Evolutionary conservation across 2,329 filamentous ascomycete genomes (phyloP), one percentile per base, ranked within the genome.

Genomic region (Exophiala spinifera): DNA sequence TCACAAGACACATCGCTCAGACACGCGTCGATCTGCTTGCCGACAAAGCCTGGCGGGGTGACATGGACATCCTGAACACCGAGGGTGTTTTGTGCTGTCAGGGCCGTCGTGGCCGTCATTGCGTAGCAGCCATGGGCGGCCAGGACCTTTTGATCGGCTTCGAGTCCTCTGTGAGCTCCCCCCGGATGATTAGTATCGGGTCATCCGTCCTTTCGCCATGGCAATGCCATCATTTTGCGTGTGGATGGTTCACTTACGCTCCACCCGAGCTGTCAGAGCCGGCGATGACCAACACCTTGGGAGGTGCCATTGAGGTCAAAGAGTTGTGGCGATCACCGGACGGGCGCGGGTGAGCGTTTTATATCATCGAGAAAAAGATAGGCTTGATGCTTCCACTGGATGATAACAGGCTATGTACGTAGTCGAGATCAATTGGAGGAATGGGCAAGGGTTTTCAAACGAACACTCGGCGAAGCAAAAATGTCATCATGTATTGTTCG

Each of bases 121-220:
- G 90, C 91, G 78, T 97, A 97, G 74, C 89, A 94, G 56, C 87
- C 86, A 80, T 97, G 91, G 15, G 89, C 89, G 42, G 91, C 88
- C 57, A 96, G 87, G 57, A 95, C 91, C 70, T 96, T 95, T 68
- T 97, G 91, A 69, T 97, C 92, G 36, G 92, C 94, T 72, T 99
- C 92, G 31, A 99, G 83, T 48, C 92, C 94, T 52, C 91, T 96
- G 7, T 25, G 23, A 7, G n/a, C n/a, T n/a, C n/a, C n/a, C 23
- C 4, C 23, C 23, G 7, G 23, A 4, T 25, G 23, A 25, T 25
- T 25, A 25, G 23, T 25, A 7, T 25, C 23, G 3, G 23, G 7
- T n/a, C n/a, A n/a, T n/a, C n/a, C n/a, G n/a, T n/a, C n/a, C n/a
- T n/a, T n/a, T n/a, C n/a, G n/a, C n/a, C n/a, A n/a, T n/a, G n/a